phyloP scores from a whole-genome alignment of 495 filamentous ascomycete species.

The Staphylotrichum longicolle region DNA sequence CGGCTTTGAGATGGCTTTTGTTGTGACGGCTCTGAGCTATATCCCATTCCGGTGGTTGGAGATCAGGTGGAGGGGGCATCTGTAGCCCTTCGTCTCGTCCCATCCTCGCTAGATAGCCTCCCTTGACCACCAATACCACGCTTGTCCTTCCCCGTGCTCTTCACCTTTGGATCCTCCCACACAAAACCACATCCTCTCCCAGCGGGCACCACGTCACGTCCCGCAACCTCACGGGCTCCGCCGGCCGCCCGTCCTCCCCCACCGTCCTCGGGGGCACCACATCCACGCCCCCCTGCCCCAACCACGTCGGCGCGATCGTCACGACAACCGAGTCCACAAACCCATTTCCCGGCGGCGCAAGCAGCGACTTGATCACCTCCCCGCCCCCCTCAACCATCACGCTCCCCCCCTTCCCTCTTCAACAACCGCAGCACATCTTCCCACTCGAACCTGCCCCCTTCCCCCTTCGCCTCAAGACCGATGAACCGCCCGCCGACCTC shows the following conservation, averaged over 20 bases:
- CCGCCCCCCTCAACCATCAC: constrained; percentile 90
- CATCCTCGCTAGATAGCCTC: too few relatives aligned
- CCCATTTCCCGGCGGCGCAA: constrained; percentile 57
- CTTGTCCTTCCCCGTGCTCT: not conserved
- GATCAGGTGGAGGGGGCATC: constrained; percentile 31
- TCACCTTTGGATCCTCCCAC: constrained; percentile 51
- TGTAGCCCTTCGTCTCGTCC: constrained; percentile 10
- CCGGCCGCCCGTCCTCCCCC: constrained; percentile 49
- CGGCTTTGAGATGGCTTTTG: constrained; percentile 54
- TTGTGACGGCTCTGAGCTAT: constrained; percentile 47
- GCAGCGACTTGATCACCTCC: constrained; percentile 70
- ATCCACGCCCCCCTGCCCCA: constrained; percentile 73
- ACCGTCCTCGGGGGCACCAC: constrained; percentile 60
- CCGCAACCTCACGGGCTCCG: constrained; percentile 59
- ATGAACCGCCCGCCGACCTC: constrained; percentile 42
- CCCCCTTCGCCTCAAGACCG: constrained; percentile 17
- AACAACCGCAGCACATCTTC: constrained; percentile 57
- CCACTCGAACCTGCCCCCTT: constrained; percentile 52
- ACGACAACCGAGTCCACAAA: constrained; percentile 74
- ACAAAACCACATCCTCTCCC: constrained; percentile 78
- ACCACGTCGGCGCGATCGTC: constrained; percentile 80
- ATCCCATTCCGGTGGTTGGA: constrained; percentile 42
- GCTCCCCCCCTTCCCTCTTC: constrained; percentile 60
- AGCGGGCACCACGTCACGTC: constrained; percentile 70
- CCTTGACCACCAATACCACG: too few relatives aligned